These are phyloP conservation scores for Colletotrichum lentis DNA, from an alignment of 2,329 filamentous ascomycete species.

Conservation along the genomic window DNA sequence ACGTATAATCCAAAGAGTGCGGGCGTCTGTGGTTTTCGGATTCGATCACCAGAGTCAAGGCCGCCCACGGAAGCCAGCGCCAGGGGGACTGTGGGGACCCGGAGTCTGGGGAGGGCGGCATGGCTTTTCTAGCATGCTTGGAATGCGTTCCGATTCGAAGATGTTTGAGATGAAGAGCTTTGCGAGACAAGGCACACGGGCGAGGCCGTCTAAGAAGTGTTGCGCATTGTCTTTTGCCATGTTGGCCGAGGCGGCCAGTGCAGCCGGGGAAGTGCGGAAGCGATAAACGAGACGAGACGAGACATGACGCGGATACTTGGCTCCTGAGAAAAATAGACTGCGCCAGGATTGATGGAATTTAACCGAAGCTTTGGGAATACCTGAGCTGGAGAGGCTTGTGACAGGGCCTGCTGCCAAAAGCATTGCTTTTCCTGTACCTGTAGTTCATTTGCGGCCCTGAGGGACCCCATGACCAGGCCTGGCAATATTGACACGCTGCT, in stretches of 20 bases:
- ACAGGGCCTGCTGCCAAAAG: slow-evolving; percentile 6
- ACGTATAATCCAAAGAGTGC: slow-evolving; percentile 17
- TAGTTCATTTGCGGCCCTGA: neutral
- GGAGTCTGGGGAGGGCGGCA: slow-evolving; percentile 23
- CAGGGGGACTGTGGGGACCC: slow-evolving; percentile 8
- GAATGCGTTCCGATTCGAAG: slow-evolving; percentile 35
- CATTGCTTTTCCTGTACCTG: slow-evolving; percentile 1
- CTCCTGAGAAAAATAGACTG: slow-evolving; percentile 6
- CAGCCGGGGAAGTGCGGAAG: slow-evolving; percentile 33
- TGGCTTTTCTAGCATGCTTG: slow-evolving; percentile 26
- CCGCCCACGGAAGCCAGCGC: slow-evolving; percentile 10
- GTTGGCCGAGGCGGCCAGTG: slow-evolving; percentile 21
- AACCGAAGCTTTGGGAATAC: slow-evolving; percentile 12
- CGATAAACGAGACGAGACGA: slow-evolving; percentile 36
- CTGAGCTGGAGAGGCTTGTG: slow-evolving; percentile 2
- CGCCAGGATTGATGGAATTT: slow-evolving; percentile 6
- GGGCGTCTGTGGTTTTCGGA: slow-evolving; percentile 6
- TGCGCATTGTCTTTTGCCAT: slow-evolving; percentile 24
- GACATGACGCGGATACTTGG: slow-evolving; percentile 33
- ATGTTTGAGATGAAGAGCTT: slow-evolving; percentile 33
- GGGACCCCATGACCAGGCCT: neutral
- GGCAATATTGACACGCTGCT: neutral
- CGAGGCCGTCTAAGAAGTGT: slow-evolving; percentile 28
- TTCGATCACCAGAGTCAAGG: slow-evolving; percentile 28
- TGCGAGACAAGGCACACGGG: slow-evolving; percentile 27